These are phyloP conservation scores for Tausonia pullulans DNA, from an alignment of 1,284 basidiomycete species.

Conservation along the genomic window DNA sequence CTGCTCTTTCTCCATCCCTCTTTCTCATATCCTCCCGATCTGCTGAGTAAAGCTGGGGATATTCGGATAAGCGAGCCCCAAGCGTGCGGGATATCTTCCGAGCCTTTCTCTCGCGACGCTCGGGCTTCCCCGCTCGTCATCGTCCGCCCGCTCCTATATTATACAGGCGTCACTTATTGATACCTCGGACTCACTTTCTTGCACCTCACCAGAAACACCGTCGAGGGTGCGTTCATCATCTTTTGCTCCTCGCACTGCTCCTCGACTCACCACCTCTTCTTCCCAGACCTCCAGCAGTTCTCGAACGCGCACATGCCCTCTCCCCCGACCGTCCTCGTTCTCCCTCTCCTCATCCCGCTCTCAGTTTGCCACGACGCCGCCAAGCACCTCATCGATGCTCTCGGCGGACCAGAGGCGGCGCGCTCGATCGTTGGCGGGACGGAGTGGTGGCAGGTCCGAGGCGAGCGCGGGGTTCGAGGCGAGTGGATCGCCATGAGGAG, in stretches of 20 bases:
- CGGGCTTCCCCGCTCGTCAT: not conserved
- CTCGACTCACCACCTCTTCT: not conserved
- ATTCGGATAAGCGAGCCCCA: too few species aligned
- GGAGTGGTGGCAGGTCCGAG: conserved; percentile 94
- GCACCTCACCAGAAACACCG: conserved; percentile 1
- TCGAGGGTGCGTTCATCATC: conserved; percentile 40
- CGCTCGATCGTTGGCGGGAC: conserved; percentile 71
- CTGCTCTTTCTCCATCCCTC: too few species aligned
- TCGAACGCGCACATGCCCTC: conserved; percentile 75
- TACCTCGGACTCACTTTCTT: not conserved
- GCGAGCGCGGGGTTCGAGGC: conserved; percentile 62
- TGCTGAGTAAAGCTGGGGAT: too few species aligned
- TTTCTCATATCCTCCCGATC: too few species aligned
- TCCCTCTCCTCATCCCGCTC: conserved; percentile 54
- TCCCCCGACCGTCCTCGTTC: conserved; percentile 76
- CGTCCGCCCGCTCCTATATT: not conserved
- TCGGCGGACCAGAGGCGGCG: conserved; percentile 70
- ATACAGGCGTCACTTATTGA: not conserved
- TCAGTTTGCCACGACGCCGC: conserved; percentile 67
- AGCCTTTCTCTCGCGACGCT: too few species aligned
- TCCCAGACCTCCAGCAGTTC: conserved; percentile 37
- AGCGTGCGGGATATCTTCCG: too few species aligned
- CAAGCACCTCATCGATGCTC: conserved; percentile 56
- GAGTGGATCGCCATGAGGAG: conserved; percentile 72
- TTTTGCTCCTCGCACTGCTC: not conserved